These are phyloP conservation scores for Larix kaempferi DNA, from an alignment of 75 land plant genomes.

Conservation along the genomic window DNA sequence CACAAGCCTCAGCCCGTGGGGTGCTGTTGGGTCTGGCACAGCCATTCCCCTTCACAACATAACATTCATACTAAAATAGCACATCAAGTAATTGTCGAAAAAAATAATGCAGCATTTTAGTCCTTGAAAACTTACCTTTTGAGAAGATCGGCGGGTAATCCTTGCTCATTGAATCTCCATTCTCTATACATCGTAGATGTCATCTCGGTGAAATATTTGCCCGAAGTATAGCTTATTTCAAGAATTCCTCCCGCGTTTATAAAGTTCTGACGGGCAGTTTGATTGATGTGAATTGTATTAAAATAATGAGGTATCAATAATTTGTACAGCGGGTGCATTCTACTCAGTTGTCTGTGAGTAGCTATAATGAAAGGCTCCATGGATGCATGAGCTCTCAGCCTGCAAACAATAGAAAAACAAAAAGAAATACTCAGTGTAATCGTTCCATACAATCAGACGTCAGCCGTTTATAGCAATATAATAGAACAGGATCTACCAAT, in stretches of 20 bases:
- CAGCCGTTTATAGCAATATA: neutral
- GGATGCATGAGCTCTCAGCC: constrained; percentile 52
- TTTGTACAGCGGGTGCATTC: constrained; percentile 59
- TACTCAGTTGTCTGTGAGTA: constrained; percentile 63
- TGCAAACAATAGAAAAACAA: constrained; percentile 8
- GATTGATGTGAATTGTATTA: constrained; percentile 79
- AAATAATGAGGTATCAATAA: constrained; percentile 69
- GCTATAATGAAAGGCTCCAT: constrained; percentile 81
- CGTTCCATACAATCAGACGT: too few relatives aligned
- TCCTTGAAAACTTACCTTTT: constrained; percentile 16
- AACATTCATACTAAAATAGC: too few relatives aligned
- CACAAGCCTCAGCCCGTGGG: constrained; percentile 40
- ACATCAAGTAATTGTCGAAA: too few relatives aligned
- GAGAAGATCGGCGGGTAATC: constrained; percentile 70
- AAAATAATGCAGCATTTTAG: too few relatives aligned
- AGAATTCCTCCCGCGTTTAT: constrained; percentile 77
- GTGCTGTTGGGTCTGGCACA: constrained; percentile 27
- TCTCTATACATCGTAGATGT: constrained; percentile 60
- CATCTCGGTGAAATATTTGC: constrained; percentile 61
- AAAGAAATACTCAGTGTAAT: too few relatives aligned
- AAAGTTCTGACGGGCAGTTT: constrained; percentile 53
- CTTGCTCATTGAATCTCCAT: constrained; percentile 73
- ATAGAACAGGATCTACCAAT: constrained; percentile 32
- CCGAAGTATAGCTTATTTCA: constrained; percentile 68
- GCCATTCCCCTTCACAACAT: constrained; percentile 53